A percentile compares a stretch with the other conserved stretches of the same genome.
Evolutionary conservation across 768 basidiomycete genomes (phyloP).

Genomic region (Hypsizygus marmoreus): DNA sequence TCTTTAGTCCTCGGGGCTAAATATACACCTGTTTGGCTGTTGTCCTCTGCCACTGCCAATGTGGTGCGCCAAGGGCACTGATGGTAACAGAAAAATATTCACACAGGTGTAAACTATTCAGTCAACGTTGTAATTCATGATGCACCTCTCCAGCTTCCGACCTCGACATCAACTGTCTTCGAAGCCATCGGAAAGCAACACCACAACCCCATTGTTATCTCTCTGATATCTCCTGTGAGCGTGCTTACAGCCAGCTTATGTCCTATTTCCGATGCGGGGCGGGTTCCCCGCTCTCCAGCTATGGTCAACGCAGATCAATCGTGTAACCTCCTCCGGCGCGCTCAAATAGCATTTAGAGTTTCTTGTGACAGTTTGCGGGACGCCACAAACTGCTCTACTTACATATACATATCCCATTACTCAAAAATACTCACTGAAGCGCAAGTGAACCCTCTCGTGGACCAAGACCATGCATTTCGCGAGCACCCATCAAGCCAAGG

Average conservation of each 20-base stretch:
- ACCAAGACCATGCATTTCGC: too few species aligned
- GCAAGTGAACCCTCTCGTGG: too few species aligned
- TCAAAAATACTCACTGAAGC: too few species aligned
- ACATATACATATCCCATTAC: too few species aligned
- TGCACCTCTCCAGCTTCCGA: neutral
- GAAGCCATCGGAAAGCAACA: neutral
- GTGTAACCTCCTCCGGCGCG: slow-evolving; percentile 14
- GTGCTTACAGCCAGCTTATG: slow-evolving; percentile 18
- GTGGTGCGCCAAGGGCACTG: slow-evolving; percentile 3
- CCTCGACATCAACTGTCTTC: slow-evolving; percentile 7
- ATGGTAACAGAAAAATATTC: slow-evolving; percentile 16
- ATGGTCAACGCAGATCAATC: slow-evolving; percentile 13
- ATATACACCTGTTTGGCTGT: slow-evolving; percentile 9
- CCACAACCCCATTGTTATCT: slow-evolving; percentile 1
- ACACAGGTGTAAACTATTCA: neutral
- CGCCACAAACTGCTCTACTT: slow-evolving; percentile 8
- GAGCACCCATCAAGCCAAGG: too few species aligned
- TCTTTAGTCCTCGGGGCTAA: slow-evolving; percentile 13
- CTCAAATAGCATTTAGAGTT: slow-evolving; percentile 14
- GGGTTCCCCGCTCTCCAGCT: neutral
- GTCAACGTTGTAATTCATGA: neutral
- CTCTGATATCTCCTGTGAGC: neutral
- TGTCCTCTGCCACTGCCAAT: neutral
- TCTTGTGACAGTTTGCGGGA: slow-evolving; percentile 11
- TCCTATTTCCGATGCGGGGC: slow-evolving; percentile 14